phyloP scores from a whole-genome alignment of 2,329 filamentous ascomycete genomes.

The Didymella arachidicola region DNA sequence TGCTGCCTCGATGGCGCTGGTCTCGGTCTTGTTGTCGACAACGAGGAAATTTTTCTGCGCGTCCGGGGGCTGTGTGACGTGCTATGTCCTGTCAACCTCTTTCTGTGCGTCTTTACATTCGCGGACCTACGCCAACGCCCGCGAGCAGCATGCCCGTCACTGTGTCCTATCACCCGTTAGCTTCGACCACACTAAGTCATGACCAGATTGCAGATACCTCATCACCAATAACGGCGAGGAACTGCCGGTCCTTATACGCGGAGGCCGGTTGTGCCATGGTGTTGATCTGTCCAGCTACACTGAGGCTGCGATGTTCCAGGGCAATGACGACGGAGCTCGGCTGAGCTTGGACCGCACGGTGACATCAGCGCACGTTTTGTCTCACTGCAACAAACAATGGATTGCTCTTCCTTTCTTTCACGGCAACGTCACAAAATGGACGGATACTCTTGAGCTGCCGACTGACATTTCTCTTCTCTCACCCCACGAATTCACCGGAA shows the following conservation, averaged over 20 bases:
- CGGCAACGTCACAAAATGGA: constrained; percentile 4
- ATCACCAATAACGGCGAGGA: constrained; percentile 96
- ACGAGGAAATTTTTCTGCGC: constrained; percentile 98
- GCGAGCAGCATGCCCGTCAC: constrained; percentile 95
- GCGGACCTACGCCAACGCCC: constrained; percentile 80
- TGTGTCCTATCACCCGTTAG: constrained; percentile 72
- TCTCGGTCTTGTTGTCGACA: constrained; percentile 93
- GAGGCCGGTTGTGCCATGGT: constrained; percentile 67
- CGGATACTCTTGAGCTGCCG: neutral
- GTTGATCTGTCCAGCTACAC: constrained; percentile 22
- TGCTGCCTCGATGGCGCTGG: constrained; percentile 81
- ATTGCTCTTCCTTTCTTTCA: neutral
- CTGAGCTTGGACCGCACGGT: constrained; percentile 1
- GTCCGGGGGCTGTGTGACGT: constrained; percentile 87
- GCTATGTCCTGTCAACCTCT: constrained; percentile 61
- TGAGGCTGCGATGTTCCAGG: constrained; percentile 28
- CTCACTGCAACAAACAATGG: neutral
- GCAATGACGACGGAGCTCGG: constrained; percentile 21
- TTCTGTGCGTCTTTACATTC: neutral
- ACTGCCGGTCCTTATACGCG: constrained; percentile 82
- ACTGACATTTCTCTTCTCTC: neutral
- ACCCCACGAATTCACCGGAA: neutral
- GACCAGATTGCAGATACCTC: constrained; percentile 67
- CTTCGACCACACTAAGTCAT: neutral
- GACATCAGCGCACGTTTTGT: constrained; percentile 12